Conservation (phyloP, 495 filamentous ascomycete genomes). For the Extremus antarcticus region DNA sequence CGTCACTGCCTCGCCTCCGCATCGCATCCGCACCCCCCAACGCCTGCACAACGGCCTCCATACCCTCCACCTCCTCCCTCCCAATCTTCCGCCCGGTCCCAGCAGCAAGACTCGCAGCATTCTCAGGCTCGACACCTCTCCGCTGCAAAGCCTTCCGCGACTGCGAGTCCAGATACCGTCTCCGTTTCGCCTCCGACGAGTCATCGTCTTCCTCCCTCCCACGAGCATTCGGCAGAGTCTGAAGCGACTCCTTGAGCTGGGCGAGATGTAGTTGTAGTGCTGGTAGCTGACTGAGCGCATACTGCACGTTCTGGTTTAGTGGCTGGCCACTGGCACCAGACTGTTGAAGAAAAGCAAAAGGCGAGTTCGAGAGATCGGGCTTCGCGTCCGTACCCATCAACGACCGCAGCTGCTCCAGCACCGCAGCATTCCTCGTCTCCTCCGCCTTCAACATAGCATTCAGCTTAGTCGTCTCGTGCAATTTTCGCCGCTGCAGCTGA, state of each 20-base stretch:
- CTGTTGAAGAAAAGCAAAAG: slow-evolving; percentile 38
- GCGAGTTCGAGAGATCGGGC: slow-evolving; percentile 19
- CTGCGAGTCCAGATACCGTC: slow-evolving; percentile 30
- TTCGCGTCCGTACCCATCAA: slow-evolving; percentile 33
- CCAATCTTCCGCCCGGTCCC: slow-evolving; percentile 21
- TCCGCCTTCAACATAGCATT: slow-evolving; percentile 65
- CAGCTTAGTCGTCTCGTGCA: slow-evolving; percentile 72
- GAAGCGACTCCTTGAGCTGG: slow-evolving; percentile 39
- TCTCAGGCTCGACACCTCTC: slow-evolving; percentile 24
- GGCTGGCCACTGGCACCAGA: slow-evolving; percentile 28
- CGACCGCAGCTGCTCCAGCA: slow-evolving; percentile 53
- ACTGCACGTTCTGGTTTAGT: slow-evolving; percentile 65
- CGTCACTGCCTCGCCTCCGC: slow-evolving; percentile 5
- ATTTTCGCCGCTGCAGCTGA: slow-evolving; percentile 56
- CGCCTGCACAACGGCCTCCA: slow-evolving; percentile 27
- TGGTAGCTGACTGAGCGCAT: slow-evolving; percentile 71
- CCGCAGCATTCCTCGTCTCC: slow-evolving; percentile 59
- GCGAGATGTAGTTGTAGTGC: slow-evolving; percentile 57
- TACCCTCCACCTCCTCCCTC: slow-evolving; percentile 27
- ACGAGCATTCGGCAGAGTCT: slow-evolving; percentile 8
- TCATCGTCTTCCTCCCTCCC: slow-evolving; percentile 11
- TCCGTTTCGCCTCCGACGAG: slow-evolving; percentile 23
- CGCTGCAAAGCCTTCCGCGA: slow-evolving; percentile 23
- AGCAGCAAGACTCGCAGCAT: slow-evolving; percentile 10
- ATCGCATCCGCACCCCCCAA: slow-evolving; percentile 6